Evolutionary conservation across 2,329 filamentous ascomycete species (phyloP), one percentile per base, ranked within the genome.

Genomic region (Monosporascus sp.): DNA sequence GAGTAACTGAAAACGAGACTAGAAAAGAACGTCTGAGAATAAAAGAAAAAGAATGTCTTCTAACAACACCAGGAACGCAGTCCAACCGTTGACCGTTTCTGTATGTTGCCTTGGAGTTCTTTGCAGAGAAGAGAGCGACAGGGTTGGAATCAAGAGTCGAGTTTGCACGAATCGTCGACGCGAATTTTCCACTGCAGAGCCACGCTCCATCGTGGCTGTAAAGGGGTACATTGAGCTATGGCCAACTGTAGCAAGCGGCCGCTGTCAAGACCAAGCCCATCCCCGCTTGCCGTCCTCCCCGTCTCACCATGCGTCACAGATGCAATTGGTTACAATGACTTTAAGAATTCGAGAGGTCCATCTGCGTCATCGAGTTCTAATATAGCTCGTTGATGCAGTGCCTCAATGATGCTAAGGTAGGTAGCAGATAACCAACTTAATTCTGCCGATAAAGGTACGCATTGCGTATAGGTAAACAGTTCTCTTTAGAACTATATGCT

Each of bases 1-100:
- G 57, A 67, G 62, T 55, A 59, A 66, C 54, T 52, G 60, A 63
- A 26, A 58, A 55, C 38, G 7, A 41, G 17, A 41, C 5, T 1
- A 41, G 38, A 20, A 56, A 52, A 54, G 41, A 58, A 9, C 2
- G 43, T 26, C 7, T 46, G 22, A 7, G 3, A 17, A 26, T 26
- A 27, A 46, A 46, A 46, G 3, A 57, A 55, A 55, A 58, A 55
- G 58, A 58, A 57, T 48, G 59, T 44, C 20, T n/a, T 37, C 26
- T 26, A 37, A 40, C 51, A 55, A 54, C 52, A 52, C 54, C 37
- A 44, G 31, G 37, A 52, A 48, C 50, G 51, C 52, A 52, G 40
- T 45, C 48, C 17, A 38, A 37, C 31, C 20, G 17, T 47, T 27
- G 17, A 40, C 37, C 8, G 45, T 31, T 40, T 27, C 37, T 43